These are phyloP conservation scores for Zoysia matrella DNA, from an alignment of 202 grass and related monocot genomes.

Conservation along the genomic window DNA sequence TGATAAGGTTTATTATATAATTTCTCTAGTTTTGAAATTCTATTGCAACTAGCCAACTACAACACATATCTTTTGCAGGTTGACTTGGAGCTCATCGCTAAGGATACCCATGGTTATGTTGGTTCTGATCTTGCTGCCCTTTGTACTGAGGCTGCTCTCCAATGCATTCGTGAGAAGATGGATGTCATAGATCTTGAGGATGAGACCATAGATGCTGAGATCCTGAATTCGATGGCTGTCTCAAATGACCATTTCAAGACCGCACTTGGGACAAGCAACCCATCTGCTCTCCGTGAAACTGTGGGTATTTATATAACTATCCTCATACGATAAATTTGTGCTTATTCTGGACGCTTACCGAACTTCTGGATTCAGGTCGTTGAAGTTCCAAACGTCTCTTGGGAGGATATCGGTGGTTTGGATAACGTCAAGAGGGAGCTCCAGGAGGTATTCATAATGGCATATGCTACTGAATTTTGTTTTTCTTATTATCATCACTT, in stretches of 20 bases:
- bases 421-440: slow-evolving; percentile 92
- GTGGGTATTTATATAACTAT: slow-evolving; percentile 41
- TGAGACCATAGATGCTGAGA: slow-evolving; percentile 39
- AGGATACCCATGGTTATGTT: slow-evolving; percentile 91
- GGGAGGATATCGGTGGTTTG: slow-evolving; percentile 91
- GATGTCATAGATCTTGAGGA: slow-evolving; percentile 96
- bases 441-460: slow-evolving; percentile 67
- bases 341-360: slow-evolving; percentile 26
- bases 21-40: background rate
- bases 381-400: slow-evolving; percentile 93
- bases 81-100: slow-evolving; percentile 74
- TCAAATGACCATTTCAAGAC: slow-evolving; percentile 95
- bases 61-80: slow-evolving; percentile 54
- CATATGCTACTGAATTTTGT: background rate
- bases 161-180: slow-evolving; percentile 98
- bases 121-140: slow-evolving; percentile 94
- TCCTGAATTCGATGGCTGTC: no score
- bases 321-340: background rate
- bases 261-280: slow-evolving; percentile 87
- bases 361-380: slow-evolving; percentile 64
- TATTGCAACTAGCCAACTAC: background rate
- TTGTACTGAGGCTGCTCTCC: slow-evolving; percentile 90
- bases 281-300: slow-evolving; percentile 94
- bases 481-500: background rate
- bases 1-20: background rate